Evolutionary conservation across 495 filamentous ascomycete species (phyloP), one percentile per base, ranked within the genome.

Genomic region (Margaritispora aquatica): DNA sequence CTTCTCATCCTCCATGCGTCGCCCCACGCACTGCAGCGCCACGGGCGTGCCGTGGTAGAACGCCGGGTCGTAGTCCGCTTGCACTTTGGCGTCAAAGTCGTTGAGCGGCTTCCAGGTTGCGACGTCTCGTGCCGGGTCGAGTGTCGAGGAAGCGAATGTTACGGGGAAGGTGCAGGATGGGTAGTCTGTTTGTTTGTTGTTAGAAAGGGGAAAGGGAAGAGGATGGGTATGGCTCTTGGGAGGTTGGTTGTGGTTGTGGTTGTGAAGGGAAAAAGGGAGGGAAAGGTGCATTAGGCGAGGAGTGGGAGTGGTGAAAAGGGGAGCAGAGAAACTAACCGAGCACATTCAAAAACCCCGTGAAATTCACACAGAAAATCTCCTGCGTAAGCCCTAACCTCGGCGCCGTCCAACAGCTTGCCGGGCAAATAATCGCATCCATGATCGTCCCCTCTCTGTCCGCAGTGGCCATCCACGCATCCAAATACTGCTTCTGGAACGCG

Each of bases 391-490:
- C 66, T 2, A 68, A 51, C 36, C 62, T 55, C 0, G 66, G 66
- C 0, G 62, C 62, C 0, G 66, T 61, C 66, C 66, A 68, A 2
- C 46, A 34, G 1, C 44, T 55, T 21, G 57, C 26, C 20, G 66
- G 26, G 1, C 57, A 17, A 23, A 68, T 65, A 23, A 68, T 58
- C 1, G 53, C 66, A 57, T 78, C 75, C 21, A 75, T 69, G 0
- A 48, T 51, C 1, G 56, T 60, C 19, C 69, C 69, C 2, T 66
- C 66, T 21, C 66, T 65, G 4, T 54, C 51, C 0, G 62, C 66
- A 10, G 61, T 63, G 0, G 72, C 66, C 44, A 72, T 78, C 84
- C 83, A 87, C 56, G 75, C 73, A 61, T 81, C 78, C 1, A 84
- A 72, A 59, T 83, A 86, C 17, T 56, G 69, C 58, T 83, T 83